Conservation (phyloP, 495 filamentous ascomycete species). For the Talaromyces thailandensis region DNA sequence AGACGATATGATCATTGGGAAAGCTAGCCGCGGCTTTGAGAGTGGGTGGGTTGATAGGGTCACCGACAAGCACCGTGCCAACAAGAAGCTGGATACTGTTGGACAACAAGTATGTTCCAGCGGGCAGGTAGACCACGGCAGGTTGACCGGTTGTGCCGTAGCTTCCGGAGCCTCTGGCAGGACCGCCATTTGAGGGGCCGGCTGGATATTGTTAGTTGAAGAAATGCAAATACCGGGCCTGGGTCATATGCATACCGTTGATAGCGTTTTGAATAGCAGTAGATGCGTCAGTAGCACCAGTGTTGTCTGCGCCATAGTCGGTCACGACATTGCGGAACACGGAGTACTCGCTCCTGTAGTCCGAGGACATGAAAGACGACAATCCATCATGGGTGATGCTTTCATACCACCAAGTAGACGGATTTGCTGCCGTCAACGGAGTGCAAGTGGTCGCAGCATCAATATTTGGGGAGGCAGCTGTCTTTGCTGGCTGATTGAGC, state of each 20-base stretch:
- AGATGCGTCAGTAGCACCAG: conserved; percentile 16
- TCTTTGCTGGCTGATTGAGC: not conserved
- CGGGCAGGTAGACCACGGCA: conserved; percentile 41
- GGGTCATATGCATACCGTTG: conserved; percentile 10
- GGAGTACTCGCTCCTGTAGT: conserved; percentile 19
- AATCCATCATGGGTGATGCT: conserved; percentile 25
- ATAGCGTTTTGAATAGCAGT: conserved; percentile 23
- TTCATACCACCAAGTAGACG: conserved; percentile 23
- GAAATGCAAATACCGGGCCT: not conserved
- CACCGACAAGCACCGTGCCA: conserved; percentile 36
- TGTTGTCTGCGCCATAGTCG: conserved; percentile 24
- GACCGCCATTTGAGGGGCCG: conserved; percentile 14
- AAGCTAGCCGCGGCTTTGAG: conserved; percentile 26
- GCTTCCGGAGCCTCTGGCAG: conserved; percentile 16
- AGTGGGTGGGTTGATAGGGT: conserved; percentile 27
- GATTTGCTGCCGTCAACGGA: not conserved
- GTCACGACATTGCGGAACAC: conserved; percentile 28
- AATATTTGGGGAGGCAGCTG: not conserved
- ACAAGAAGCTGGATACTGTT: conserved; percentile 31
- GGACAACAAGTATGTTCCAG: conserved; percentile 33
- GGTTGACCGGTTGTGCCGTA: conserved; percentile 39
- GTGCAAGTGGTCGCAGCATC: conserved; percentile 4
- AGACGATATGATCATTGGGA: conserved; percentile 21
- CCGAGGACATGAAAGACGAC: conserved; percentile 18
- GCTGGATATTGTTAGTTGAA: conserved; percentile 7